Conservation (phyloP, 2,329 filamentous ascomycete species). For the Xylariaceae sp. region DNA sequence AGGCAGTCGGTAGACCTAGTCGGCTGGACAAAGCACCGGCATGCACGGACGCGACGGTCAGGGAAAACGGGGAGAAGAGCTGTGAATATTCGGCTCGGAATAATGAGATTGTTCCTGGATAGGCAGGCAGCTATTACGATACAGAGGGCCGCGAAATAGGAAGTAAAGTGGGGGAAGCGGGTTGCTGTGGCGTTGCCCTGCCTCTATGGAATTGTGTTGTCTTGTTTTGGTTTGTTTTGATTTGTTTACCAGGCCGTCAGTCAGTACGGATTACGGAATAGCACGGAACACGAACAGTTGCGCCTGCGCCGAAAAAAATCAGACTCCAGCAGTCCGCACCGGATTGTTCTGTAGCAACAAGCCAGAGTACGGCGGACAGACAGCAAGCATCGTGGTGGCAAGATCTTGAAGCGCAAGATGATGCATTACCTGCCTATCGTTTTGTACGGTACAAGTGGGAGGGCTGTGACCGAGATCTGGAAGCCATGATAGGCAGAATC, state of each 20-base stretch:
- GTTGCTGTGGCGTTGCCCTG: neutral
- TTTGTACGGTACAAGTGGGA: neutral
- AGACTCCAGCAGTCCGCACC: too few species aligned
- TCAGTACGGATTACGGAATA: neutral
- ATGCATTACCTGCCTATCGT: neutral
- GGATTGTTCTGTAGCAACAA: too few species aligned
- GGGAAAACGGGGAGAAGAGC: neutral
- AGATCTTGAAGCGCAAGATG: neutral
- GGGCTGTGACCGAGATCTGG: neutral
- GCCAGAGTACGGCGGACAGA: neutral
- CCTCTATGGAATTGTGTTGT: neutral
- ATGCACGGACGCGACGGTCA: slow-evolving; percentile 1
- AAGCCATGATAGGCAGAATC: neutral
- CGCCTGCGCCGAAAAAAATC: too few species aligned
- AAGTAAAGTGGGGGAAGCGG: neutral
- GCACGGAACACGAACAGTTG: neutral
- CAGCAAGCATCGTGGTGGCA: neutral
- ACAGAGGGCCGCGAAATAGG: neutral
- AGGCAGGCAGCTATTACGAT: neutral
- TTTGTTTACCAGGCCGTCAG: neutral
- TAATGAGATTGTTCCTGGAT: neutral
- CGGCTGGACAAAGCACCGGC: slow-evolving; percentile 8
- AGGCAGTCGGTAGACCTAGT: slow-evolving; percentile 24
- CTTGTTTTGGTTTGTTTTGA: neutral
- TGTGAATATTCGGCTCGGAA: slow-evolving; percentile 3